These are phyloP conservation scores for Botrytis porri DNA, from an alignment of 2,329 filamentous ascomycete species.

Conservation along the genomic window DNA sequence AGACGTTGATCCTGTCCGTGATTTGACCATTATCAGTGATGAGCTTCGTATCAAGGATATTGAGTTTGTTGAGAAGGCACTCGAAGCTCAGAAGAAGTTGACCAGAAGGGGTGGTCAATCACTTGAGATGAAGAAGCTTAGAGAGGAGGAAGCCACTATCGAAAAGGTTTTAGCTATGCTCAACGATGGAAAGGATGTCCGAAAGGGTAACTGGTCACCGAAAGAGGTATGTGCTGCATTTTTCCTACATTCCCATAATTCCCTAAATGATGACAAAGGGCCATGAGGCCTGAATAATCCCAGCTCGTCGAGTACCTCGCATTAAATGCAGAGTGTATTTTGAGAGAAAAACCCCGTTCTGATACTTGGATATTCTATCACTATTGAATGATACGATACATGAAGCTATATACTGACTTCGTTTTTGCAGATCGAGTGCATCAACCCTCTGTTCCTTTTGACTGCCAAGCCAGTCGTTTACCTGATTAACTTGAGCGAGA, in stretches of 20 bases:
- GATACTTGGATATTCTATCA: conserved; percentile 27
- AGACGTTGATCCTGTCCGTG: conserved; percentile 91
- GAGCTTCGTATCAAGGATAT: conserved; percentile 98
- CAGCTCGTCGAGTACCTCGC: conserved; percentile 98
- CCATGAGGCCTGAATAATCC: conserved; percentile 92
- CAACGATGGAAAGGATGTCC: conserved; percentile 86
- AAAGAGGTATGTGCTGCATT: conserved; percentile 77
- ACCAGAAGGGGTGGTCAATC: conserved; percentile 91
- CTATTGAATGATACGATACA: background rate
- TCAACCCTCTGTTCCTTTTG: conserved; percentile 93
- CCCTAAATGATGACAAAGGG: conserved; percentile 95
- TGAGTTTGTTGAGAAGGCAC: conserved; percentile 94
- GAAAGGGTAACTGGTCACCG: conserved; percentile 82
- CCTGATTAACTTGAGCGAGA: conserved; percentile 94
- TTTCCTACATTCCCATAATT: conserved; percentile 30
- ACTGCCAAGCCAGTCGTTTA: conserved; percentile 97
- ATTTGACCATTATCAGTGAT: conserved; percentile 94
- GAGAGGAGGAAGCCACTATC: conserved; percentile 89
- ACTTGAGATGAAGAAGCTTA: conserved; percentile 96
- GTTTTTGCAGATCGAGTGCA: conserved; percentile 76
- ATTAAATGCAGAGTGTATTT: conserved; percentile 71
- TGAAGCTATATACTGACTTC: conserved; percentile 24
- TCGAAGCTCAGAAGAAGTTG: conserved; percentile 90
- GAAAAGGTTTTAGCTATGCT: conserved; percentile 84
- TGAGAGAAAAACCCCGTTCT: conserved; percentile 69